Percentiles rank a stretch among this genome's conserved stretches.
Evolutionary conservation across 805 yeast species (phyloP).

Genomic region (Candida koratica): DNA sequence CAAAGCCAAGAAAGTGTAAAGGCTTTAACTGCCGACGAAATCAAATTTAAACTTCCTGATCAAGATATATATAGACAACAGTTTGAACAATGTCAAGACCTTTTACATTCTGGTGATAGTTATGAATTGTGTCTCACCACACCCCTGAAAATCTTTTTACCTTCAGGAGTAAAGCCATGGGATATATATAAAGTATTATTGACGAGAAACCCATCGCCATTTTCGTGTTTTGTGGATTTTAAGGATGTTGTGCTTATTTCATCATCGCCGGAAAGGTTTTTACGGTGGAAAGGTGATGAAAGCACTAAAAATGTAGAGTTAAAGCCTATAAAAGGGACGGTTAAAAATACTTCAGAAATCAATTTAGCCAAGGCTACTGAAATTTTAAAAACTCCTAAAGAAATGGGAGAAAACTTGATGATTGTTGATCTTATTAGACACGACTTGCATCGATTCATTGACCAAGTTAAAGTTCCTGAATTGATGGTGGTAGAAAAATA

Average conservation of each 20-base stretch:
- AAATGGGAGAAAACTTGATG: constrained; percentile 94
- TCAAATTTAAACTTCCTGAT: constrained; percentile 46
- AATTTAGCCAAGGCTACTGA: constrained; percentile 54
- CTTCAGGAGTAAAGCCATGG: constrained; percentile 60
- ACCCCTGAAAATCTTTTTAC: constrained; percentile 57
- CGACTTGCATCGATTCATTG: constrained; percentile 69
- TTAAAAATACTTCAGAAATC: constrained; percentile 57
- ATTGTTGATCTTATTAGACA: constrained; percentile 94
- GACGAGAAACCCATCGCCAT: constrained; percentile 84
- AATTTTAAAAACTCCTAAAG: constrained; percentile 79
- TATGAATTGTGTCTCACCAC: constrained; percentile 91
- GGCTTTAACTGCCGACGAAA: constrained; percentile 21
- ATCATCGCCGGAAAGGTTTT: constrained; percentile 91
- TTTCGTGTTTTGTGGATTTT: constrained; percentile 74
- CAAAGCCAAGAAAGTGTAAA: constrained; percentile 16
- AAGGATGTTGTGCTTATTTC: constrained; percentile 64
- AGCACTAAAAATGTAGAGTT: constrained; percentile 55
- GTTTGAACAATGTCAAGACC: constrained; percentile 63
- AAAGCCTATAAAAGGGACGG: constrained; percentile 96
- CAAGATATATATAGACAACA: constrained; percentile 49
- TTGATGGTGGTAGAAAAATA: constrained; percentile 93
- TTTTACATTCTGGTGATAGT: constrained; percentile 76
- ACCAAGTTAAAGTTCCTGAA: constrained; percentile 64
- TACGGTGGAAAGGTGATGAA: constrained; percentile 62
- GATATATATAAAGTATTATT: constrained; percentile 71